Base-by-base conservation (phyloP, 495 filamentous ascomycete species). In the Cetradonia linearis region DNA sequence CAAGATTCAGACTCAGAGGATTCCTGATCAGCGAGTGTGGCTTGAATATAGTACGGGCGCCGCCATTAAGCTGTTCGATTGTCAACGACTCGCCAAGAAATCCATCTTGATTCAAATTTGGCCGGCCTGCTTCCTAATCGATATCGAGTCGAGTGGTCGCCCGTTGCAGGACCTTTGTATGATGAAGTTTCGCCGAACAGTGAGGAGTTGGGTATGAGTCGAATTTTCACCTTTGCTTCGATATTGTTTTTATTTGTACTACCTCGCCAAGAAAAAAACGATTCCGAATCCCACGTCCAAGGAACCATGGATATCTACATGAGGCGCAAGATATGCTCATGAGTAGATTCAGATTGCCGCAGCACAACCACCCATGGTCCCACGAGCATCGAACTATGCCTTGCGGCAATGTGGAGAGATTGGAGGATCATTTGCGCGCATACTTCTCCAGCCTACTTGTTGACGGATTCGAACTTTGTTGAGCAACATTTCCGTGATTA, bases 1-100 rank as follows among this genome's bases (percentile, higher is more conserved):
- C 71, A 67, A 52, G 69, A 61, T n/a, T 25, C 53, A 23, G 34
- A 36, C 27, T 25, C 44, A 28, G 46, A 59, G 11, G 31, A 44
- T 23, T 59, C 40, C 30, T 55, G 49, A 37, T 30, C 30, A 33
- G 30, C 18, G 30, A 36, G 13, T 2, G 23, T 11, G 33, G 20
- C 10, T 8, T 25, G 5, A 25, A 6, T 20, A 40, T 48, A 20
- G 38, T 28, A 38, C 11, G 42, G 42, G 42, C 2, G 20, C 20
- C 25, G n/a, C 42, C 42, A 25, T 25, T 23, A 10, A 46, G 42
- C 42, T 25, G n/a, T 25, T 2, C 42, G 11, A 13, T 25, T 46
- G 10, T 3, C 42, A 3, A 46, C 42, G 20, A n/a, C 30, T 42
- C 8, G 2, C 25, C 23, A 27, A 40, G n/a, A 44, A 14, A 25